Evolutionary conservation across 495 filamentous ascomycete genomes (phyloP).

Genomic region (Parachaetomium inaequale): DNA sequence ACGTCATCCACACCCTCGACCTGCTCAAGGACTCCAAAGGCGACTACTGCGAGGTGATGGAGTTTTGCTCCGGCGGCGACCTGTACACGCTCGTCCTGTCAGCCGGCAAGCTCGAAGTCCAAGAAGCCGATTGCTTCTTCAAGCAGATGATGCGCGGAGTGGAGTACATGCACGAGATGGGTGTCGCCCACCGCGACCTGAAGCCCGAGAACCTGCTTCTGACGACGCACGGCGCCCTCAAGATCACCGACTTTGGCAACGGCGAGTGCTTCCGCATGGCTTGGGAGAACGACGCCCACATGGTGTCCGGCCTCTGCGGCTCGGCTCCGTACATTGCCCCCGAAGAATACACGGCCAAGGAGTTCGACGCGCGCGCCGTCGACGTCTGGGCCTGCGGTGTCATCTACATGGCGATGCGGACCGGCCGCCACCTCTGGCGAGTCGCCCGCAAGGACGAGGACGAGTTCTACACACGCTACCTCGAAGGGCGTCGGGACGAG

Average conservation of each 20-base stretch:
- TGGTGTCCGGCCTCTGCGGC: constrained; percentile 95
- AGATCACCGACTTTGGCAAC: constrained; percentile 99
- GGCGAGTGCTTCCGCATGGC: constrained; percentile 99
- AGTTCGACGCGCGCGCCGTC: constrained; percentile 95
- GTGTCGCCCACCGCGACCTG: constrained; percentile 92
- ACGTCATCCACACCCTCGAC: constrained; percentile 97
- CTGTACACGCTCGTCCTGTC: constrained; percentile 92
- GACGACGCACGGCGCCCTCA: constrained; percentile 88
- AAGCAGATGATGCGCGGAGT: constrained; percentile 99
- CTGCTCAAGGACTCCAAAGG: constrained; percentile 94
- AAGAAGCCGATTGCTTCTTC: constrained; percentile 97
- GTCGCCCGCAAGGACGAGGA: constrained; percentile 93
- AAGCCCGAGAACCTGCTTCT: constrained; percentile 97
- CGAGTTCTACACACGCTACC: constrained; percentile 91
- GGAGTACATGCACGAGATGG: constrained; percentile 99
- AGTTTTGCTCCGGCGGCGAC: constrained; percentile 96
- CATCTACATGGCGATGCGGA: constrained; percentile 99
- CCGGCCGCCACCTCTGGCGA: constrained; percentile 93
- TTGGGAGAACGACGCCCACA: constrained; percentile 96
- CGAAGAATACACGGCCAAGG: constrained; percentile 89
- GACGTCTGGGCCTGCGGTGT: constrained; percentile 98
- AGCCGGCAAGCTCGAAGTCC: constrained; percentile 86
- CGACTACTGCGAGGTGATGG: constrained; percentile 99
- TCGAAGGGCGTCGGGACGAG: constrained; percentile 87
- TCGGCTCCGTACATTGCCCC: constrained; percentile 97